These are phyloP conservation scores for Aegilops sharonensis DNA, from an alignment of 176 grass and related monocot species.

Conservation along the genomic window DNA sequence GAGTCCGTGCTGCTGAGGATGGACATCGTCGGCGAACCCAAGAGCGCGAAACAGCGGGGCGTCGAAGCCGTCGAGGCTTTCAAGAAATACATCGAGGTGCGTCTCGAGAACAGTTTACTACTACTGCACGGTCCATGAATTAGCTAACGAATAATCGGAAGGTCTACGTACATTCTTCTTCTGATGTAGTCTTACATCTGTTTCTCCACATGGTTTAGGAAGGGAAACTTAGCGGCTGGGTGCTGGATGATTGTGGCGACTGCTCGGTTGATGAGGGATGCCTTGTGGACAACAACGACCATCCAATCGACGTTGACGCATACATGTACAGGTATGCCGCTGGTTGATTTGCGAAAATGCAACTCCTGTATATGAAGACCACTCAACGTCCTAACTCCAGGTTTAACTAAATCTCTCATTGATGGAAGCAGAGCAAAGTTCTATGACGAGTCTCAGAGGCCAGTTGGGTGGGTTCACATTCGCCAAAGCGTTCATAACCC, in stretches of 20 bases:
- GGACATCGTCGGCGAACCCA: slow-evolving; percentile 64
- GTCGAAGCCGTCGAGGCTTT: slow-evolving; percentile 45
- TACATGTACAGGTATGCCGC: slow-evolving; percentile 74
- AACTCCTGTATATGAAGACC: no score
- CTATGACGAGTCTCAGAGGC: slow-evolving; percentile 42
- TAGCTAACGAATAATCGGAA: no score
- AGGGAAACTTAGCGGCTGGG: slow-evolving; percentile 56
- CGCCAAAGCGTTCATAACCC: slow-evolving; percentile 84
- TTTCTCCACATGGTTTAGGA: slow-evolving; percentile 35
- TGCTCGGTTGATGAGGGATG: slow-evolving; percentile 72
- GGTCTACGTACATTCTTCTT: background rate
- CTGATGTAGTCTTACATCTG: background rate
- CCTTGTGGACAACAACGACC: slow-evolving; percentile 66
- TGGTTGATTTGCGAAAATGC: no score
- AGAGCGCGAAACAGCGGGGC: slow-evolving; percentile 56
- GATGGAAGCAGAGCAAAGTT: slow-evolving; percentile 47
- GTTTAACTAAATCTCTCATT: background rate
- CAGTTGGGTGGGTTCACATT: slow-evolving; percentile 62
- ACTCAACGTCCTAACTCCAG: no score
- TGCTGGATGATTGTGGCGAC: slow-evolving; percentile 60
- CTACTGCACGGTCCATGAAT: background rate
- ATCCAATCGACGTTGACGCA: slow-evolving; percentile 60
- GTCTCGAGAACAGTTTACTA: background rate
- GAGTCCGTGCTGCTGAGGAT: slow-evolving; percentile 65
- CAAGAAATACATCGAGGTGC: slow-evolving; percentile 60